Evolutionary conservation across 192 early-diverging fungal species (phyloP).

Genomic region (Dimargaris xerosporica): DNA sequence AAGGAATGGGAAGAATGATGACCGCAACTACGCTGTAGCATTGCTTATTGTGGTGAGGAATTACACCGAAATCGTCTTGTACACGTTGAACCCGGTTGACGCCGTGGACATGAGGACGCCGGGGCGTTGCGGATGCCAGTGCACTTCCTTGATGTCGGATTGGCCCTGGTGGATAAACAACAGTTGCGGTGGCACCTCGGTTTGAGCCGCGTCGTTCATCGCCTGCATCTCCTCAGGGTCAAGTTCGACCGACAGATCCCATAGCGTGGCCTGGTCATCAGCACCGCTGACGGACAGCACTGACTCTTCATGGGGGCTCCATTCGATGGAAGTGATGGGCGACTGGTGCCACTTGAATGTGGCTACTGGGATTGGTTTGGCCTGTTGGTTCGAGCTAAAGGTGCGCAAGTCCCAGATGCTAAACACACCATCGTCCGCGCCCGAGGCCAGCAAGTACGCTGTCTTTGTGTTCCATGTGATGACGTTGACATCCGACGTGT

Average conservation of each 20-base stretch:
- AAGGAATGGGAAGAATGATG: too few species aligned
- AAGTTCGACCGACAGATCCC: constrained; percentile 95
- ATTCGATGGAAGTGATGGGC: constrained; percentile 92
- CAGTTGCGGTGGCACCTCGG: constrained; percentile 85
- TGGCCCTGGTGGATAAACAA: constrained; percentile 94
- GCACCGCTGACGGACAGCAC: constrained; percentile 80
- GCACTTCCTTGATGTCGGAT: constrained; percentile 83
- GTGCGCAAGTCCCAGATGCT: constrained; percentile 90
- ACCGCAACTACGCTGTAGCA: too few species aligned
- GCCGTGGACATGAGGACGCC: constrained; percentile 81
- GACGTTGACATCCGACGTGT: constrained; percentile 86
- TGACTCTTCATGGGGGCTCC: constrained; percentile 86
- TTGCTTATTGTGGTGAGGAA: background rate
- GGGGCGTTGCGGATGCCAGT: constrained; percentile 92
- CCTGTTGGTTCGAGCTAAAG: constrained; percentile 17
- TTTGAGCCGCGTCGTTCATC: constrained; percentile 33
- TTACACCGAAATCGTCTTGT: constrained; percentile 88
- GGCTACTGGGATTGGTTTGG: constrained; percentile 58
- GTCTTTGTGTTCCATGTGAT: constrained; percentile 87
- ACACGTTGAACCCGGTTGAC: constrained; percentile 82
- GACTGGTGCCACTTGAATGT: constrained; percentile 87
- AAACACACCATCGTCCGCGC: constrained; percentile 84
- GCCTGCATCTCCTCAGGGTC: constrained; percentile 73
- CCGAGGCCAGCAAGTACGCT: constrained; percentile 80
- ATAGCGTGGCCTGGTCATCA: constrained; percentile 91